Base-by-base conservation (phyloP, 1,284 basidiomycete species). In the Agroathelia rolfsii region DNA sequence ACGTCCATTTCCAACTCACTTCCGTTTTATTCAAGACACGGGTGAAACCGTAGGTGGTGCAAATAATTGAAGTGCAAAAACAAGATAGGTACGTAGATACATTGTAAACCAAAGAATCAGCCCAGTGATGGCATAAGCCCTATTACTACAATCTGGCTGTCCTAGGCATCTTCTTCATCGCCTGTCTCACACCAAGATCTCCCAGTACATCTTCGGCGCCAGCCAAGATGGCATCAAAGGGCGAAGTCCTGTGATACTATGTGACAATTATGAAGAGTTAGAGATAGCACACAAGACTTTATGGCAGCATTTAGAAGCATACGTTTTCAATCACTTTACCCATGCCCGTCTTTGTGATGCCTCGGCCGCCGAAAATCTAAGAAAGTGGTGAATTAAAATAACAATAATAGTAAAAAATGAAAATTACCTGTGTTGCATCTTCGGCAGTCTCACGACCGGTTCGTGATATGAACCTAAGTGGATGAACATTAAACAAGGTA, bases 401-500 rank as follows among this genome's bases (percentile, higher is more conserved):
- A 28, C 13, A 18, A 35, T 8, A 11, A 19, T 24, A 29, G 5
- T 29, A 3, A 34, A 28, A 16, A 26, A 32, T 12, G 14, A 28
- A 14, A 25, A 35, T n/a, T n/a, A n/a, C n/a, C n/a, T n/a, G n/a
- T n/a, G 6, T 24, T 14, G 15, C 7, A 31, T 33, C 19, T 58
- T 81, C 76, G 12, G 81, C 81, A 3, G 75, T 82, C 49, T 81
- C 78, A 28, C 77, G 72, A 2, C 75, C 76, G 5, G 70, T 68
- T 13, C 66, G 61, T 5, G 81, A 78, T 30, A 80, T 67, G 47
- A 69, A 80, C 49, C 78, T 82, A 40, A 11, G 43, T 21, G 28
- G n/a, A 35, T 11, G 37, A 26, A 15, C 24, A 37, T 19, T 30
- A 25, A 23, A 20, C 30, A 26, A 28, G 4, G 33, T 17, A 28